phyloP scores from a whole-genome alignment of 352 stramenopile species.

The Pythium dissotocum region DNA sequence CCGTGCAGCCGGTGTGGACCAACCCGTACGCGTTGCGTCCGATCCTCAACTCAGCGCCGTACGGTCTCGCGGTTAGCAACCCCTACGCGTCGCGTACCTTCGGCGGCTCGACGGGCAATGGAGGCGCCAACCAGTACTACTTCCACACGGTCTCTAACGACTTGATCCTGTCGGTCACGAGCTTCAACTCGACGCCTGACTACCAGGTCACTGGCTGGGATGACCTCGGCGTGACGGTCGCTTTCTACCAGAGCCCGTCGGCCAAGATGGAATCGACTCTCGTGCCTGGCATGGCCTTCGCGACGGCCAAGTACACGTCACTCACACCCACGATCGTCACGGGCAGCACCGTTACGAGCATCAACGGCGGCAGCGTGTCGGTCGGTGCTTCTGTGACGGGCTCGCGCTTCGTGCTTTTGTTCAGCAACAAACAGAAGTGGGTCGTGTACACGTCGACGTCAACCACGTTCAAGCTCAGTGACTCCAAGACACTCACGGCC shows the following conservation, averaged over 20 bases:
- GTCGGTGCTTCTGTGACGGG: not conserved
- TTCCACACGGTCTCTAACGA: conserved; percentile 46
- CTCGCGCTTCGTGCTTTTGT: conserved; percentile 48
- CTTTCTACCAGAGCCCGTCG: conserved; percentile 35
- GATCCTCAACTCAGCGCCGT: conserved; percentile 37
- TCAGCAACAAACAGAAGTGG: conserved; percentile 56
- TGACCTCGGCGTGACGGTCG: conserved; percentile 54
- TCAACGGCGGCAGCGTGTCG: conserved; percentile 37
- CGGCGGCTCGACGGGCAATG: conserved; percentile 46
- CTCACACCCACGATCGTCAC: conserved; percentile 49
- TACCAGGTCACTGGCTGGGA: conserved; percentile 54
- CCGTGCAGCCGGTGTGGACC: conserved; percentile 55
- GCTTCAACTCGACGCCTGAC: conserved; percentile 39
- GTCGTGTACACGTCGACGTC: conserved; percentile 49
- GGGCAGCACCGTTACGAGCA: conserved; percentile 42
- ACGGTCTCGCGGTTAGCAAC: conserved; percentile 57
- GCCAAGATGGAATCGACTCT: conserved; percentile 47
- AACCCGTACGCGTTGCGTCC: conserved; percentile 66
- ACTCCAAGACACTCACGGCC: conserved; percentile 38
- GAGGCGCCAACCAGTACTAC: conserved; percentile 53
- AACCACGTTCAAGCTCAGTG: conserved; percentile 39
- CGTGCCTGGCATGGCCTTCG: conserved; percentile 66
- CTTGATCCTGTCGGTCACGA: conserved; percentile 49
- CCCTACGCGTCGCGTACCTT: conserved; percentile 53
- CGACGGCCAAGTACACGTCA: conserved; percentile 48